Conservation (phyloP, 1,139 yeast species). For the Schizosaccharomyces versatilis region DNA sequence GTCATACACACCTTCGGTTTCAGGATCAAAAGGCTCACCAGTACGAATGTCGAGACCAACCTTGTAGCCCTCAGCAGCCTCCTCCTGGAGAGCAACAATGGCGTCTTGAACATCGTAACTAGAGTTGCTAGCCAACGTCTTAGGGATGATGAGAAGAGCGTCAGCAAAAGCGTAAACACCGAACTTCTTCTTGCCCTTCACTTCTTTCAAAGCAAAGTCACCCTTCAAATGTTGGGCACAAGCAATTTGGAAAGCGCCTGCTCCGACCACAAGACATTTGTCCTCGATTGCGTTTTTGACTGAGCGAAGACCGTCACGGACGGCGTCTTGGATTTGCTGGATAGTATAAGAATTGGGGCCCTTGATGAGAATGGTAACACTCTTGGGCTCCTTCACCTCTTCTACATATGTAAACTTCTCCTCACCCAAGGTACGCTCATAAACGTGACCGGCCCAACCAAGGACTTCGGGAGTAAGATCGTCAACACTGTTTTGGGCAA, state of each 20-base stretch:
- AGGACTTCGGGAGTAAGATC: slow-evolving; percentile 67
- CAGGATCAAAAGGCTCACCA: slow-evolving; percentile 93
- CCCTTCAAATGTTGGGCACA: slow-evolving; percentile 45
- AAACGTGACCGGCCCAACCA: slow-evolving; percentile 79
- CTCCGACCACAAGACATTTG: slow-evolving; percentile 76
- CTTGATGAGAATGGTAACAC: slow-evolving; percentile 76
- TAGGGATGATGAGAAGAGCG: slow-evolving; percentile 74
- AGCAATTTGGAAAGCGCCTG: slow-evolving; percentile 83
- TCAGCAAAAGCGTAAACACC: slow-evolving; percentile 90
- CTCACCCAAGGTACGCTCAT: slow-evolving; percentile 85
- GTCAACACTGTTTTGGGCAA: slow-evolving; percentile 92
- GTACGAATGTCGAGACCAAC: slow-evolving; percentile 80
- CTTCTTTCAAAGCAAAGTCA: slow-evolving; percentile 24
- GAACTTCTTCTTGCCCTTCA: slow-evolving; percentile 70
- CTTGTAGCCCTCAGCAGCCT: slow-evolving; percentile 49
- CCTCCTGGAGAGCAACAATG: slow-evolving; percentile 75
- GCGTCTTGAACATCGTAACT: slow-evolving; percentile 88
- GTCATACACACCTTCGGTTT: slow-evolving; percentile 90
- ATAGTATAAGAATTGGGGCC: slow-evolving; percentile 78
- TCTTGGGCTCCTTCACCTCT: slow-evolving; percentile 73
- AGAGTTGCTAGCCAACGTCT: slow-evolving; percentile 76
- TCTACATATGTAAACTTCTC: slow-evolving; percentile 93
- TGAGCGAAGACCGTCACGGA: slow-evolving; percentile 87
- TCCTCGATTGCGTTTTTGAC: slow-evolving; percentile 83
- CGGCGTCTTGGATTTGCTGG: slow-evolving; percentile 87